Evolutionary conservation across 129 eudicot species (phyloP), one percentile per base, ranked within the genome.

Genomic region (Flaveria linearis): DNA sequence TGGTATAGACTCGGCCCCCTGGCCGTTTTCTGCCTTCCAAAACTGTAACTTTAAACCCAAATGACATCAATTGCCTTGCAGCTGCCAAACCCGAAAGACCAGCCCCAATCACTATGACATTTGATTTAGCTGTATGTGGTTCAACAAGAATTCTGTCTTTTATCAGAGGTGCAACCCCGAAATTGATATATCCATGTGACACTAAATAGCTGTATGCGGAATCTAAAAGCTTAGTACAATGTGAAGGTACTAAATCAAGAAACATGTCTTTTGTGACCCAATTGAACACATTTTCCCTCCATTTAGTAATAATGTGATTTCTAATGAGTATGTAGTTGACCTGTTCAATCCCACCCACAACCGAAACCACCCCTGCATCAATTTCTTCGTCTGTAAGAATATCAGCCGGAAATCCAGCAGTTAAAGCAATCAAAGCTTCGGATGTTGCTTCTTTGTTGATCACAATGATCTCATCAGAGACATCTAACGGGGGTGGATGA

Each of bases 31-130:
- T 84, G 10, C 97, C 98, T 83, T 94, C 98, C 76, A 94, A 83
- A 67, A 94, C 91, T 14, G 91, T 89, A 62, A 94, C 98, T 69
- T 91, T 91, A 88, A 87, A 94, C 75, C 98, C 98, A 71, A 89
- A 91, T 15, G 86, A 60, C 92, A 94, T 84, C 79, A 94, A 86
- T 76, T 94, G 98, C 75, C 98, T 83, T 0, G 98, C 96, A 23
- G 98, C 98, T 47, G 96, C 97, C 78, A 94, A 86, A 11, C 98
- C 98, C 1, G 98, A 87, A 39, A 94, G 85, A 36, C 98, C 98
- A 13, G 98, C 98, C 78, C 98, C 98, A 60, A 94, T 78, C 61
- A 94, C 88, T 3, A 94, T 84, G 51, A 94, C 98, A 73, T 52
- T 86, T 14, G 75, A 76, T 69, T 80, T 78, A 26, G 77, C 76